Percentiles rank a stretch among this genome's conserved stretches.
Evolutionary conservation across 306 rosid species (phyloP).

Genomic region (Leucaena leucocephala): DNA sequence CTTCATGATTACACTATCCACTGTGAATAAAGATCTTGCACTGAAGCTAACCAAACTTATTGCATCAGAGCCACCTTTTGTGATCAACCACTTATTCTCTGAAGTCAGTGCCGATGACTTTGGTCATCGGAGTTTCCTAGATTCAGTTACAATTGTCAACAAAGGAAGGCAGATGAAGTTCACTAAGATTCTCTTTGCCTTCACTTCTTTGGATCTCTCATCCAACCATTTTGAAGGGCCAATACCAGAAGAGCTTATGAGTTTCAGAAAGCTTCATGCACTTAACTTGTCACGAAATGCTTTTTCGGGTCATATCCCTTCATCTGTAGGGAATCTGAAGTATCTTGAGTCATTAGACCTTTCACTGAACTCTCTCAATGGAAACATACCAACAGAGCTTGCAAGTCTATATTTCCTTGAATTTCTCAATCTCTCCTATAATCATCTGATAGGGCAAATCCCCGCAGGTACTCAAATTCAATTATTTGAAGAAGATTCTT

Average conservation of each 20-base stretch:
- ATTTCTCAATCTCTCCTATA: conserved; percentile 1
- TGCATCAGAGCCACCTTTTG: background rate
- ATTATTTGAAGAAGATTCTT: conserved; percentile 1
- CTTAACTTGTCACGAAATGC: conserved; percentile 7
- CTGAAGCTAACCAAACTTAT: background rate
- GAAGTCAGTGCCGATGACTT: background rate
- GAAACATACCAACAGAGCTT: background rate
- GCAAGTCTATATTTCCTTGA: background rate
- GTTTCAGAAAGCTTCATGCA: background rate
- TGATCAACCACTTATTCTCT: background rate
- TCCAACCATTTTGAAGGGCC: conserved; percentile 6
- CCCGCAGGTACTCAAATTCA: conserved; percentile 7
- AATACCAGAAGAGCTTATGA: conserved; percentile 11
- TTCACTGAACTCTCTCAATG: background rate
- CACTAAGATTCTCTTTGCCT: conserved; percentile 11
- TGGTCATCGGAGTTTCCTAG: conserved; percentile 7
- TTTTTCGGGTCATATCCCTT: conserved; percentile 8
- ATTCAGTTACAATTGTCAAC: background rate
- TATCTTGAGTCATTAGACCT: conserved; percentile 1
- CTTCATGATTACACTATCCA: background rate
- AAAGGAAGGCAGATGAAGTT: background rate
- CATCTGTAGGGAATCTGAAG: background rate
- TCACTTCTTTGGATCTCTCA: conserved; percentile 26
- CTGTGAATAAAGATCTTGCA: background rate
- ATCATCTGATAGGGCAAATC: background rate